Evolutionary conservation across 805 yeast genomes (phyloP).

Genomic region (Yamadazyma scolyti): DNA sequence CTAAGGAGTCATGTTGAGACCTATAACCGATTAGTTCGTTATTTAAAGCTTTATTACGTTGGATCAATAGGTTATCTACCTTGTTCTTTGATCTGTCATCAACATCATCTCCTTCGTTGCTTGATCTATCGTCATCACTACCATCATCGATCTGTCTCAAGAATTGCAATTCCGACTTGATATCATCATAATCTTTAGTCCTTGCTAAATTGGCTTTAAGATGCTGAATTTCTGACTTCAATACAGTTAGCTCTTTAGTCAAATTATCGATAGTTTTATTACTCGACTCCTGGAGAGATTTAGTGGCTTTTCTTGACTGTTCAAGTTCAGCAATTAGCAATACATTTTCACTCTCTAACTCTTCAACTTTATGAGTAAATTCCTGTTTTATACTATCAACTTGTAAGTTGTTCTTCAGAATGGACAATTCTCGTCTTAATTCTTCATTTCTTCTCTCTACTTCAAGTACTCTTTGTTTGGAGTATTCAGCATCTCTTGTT

Average conservation of each 20-base stretch:
- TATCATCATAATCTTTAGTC: slow-evolving; percentile 72
- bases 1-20: slow-evolving; percentile 50
- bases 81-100: slow-evolving; percentile 16
- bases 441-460: slow-evolving; percentile 78
- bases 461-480: slow-evolving; percentile 63
- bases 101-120: slow-evolving; percentile 40
- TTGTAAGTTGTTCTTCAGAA: slow-evolving; percentile 47
- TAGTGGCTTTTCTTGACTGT: slow-evolving; percentile 36
- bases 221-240: slow-evolving; percentile 46
- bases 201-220: slow-evolving; percentile 48
- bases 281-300: slow-evolving; percentile 17
- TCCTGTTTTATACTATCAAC: slow-evolving; percentile 35
- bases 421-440: slow-evolving; percentile 60
- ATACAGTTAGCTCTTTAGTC: slow-evolving; percentile 44
- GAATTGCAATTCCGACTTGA: slow-evolving; percentile 71
- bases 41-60: slow-evolving; percentile 70
- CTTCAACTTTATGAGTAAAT: slow-evolving; percentile 44
- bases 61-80: slow-evolving; percentile 59
- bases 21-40: slow-evolving; percentile 66
- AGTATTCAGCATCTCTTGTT: slow-evolving; percentile 70
- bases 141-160: slow-evolving; percentile 77
- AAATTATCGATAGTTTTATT: slow-evolving; percentile 33
- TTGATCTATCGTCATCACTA: slow-evolving; percentile 29
- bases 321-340: slow-evolving; percentile 56
- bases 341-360: slow-evolving; percentile 68